Conservation (phyloP, 1,139 yeast species). For the Yamadazyma membranifaciens region DNA sequence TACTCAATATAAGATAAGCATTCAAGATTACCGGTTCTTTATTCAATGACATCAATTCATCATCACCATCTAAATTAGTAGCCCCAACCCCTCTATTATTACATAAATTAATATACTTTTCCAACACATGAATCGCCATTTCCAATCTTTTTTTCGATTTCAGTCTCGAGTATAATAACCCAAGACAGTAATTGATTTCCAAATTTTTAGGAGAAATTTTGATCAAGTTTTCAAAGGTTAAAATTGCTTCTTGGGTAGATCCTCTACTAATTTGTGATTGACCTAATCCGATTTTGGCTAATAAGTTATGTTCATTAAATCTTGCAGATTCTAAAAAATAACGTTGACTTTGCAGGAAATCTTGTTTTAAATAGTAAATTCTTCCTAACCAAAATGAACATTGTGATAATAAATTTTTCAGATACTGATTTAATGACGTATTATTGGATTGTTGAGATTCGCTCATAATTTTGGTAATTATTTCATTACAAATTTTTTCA, state of each 20-base stretch:
- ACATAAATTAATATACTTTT: conserved; percentile 67
- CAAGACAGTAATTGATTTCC: conserved; percentile 76
- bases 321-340: conserved; percentile 72
- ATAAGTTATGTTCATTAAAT: conserved; percentile 56
- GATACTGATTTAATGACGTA: conserved; percentile 23
- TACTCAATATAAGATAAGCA: conserved; percentile 68
- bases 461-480: conserved; percentile 35
- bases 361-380: conserved; percentile 57
- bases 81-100: conserved; percentile 36
- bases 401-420: conserved; percentile 58
- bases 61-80: conserved; percentile 21
- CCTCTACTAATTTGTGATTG: conserved; percentile 78
- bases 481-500: conserved; percentile 53
- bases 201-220: conserved; percentile 66
- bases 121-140: conserved; percentile 65
- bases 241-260: conserved; percentile 76
- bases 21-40: conserved; percentile 67
- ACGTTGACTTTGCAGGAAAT: conserved; percentile 67
- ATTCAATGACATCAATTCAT: conserved; percentile 27
- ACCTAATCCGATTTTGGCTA: conserved; percentile 81
- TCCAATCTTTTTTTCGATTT: conserved; percentile 35
- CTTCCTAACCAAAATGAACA: conserved; percentile 87
- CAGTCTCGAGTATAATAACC: conserved; percentile 64
- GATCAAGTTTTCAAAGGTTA: conserved; percentile 76
- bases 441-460: conserved; percentile 8